Percentiles rank a stretch among this genome's conserved stretches.
phyloP scores from a whole-genome alignment of 768 basidiomycete genomes.

The Cystobasidium tubakii region DNA sequence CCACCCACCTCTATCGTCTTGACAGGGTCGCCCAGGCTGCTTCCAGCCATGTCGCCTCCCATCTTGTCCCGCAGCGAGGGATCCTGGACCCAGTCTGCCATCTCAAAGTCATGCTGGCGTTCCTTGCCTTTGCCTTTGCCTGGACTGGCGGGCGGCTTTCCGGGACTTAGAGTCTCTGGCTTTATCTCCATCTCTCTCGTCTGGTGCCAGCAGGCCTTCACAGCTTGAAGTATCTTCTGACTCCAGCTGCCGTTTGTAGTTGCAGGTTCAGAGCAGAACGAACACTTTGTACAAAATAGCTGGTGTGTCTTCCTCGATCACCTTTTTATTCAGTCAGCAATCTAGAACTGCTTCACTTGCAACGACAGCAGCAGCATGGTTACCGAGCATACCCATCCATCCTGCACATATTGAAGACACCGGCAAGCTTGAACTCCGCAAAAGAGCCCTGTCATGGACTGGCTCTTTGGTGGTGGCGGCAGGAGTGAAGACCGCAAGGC shows the following conservation, averaged over 20 bases:
- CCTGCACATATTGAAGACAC: not conserved
- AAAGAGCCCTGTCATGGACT: not conserved
- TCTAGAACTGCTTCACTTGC: no score
- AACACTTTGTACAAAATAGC: no score
- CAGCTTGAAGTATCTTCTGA: not conserved
- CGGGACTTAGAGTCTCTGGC: conserved; percentile 10
- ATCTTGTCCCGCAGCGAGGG: conserved; percentile 24
- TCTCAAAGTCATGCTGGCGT: not conserved
- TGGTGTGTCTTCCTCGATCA: conserved; percentile 3
- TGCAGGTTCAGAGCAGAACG: no score
- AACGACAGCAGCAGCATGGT: not conserved
- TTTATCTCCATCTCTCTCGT: not conserved
- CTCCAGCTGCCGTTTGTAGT: no score
- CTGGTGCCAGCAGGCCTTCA: not conserved
- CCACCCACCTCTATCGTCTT: conserved; percentile 30
- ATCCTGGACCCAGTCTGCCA: conserved; percentile 36
- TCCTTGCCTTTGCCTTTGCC: conserved; percentile 31
- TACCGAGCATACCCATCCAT: not conserved
- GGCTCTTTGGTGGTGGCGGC: not conserved
- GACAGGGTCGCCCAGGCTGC: conserved; percentile 24
- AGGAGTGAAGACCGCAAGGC: not conserved
- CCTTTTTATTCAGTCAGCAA: no score
- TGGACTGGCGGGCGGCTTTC: conserved; percentile 6
- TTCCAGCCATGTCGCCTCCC: conserved; percentile 2
- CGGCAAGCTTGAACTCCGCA: not conserved